A percentile compares a stretch with the other conserved stretches of the same genome.
phyloP scores from a whole-genome alignment of 192 early-diverging fungal genomes.

The Cladochytrium replicatum region DNA sequence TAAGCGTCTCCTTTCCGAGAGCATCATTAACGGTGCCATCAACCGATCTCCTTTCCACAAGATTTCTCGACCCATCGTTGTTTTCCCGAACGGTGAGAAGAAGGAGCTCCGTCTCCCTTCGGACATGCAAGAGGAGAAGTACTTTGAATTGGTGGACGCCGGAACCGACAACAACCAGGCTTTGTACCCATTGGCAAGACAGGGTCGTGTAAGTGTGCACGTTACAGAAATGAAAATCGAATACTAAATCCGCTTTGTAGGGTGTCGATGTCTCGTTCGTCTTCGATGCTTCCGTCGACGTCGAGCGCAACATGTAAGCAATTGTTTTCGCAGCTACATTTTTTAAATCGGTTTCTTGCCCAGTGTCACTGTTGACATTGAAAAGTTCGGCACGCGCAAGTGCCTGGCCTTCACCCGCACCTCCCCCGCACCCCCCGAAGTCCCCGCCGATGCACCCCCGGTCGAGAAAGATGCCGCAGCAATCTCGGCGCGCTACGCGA shows the following conservation, averaged over 20 bases:
- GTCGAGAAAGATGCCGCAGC: not conserved
- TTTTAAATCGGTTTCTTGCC: not conserved
- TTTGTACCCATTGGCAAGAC: conserved; percentile 56
- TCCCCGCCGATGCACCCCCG: not conserved
- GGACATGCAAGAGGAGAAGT: not conserved
- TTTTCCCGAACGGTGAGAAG: not conserved
- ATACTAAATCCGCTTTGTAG: not conserved
- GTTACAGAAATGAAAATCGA: too few relatives aligned
- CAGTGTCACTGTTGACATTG: conserved; percentile 5
- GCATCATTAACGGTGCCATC: not conserved
- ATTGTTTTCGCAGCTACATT: not conserved
- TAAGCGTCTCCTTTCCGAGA: conserved; percentile 5
- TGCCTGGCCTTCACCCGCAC: conserved; percentile 8
- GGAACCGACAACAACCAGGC: conserved; percentile 72
- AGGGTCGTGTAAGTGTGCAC: conserved; percentile 40
- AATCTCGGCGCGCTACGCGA: conserved; percentile 1
- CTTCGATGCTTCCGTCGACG: conserved; percentile 64
- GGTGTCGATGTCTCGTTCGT: conserved; percentile 62
- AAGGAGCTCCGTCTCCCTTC: not conserved
- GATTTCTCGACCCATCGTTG: not conserved
- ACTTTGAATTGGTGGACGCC: conserved; percentile 48
- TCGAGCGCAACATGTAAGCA: conserved; percentile 34
- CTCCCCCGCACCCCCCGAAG: conserved; percentile 1
- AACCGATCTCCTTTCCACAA: not conserved
- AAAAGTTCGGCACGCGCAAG: conserved; percentile 5